These are phyloP conservation scores for Ustilago esculenta DNA, from an alignment of 1,284 basidiomycete genomes.

Conservation along the genomic window DNA sequence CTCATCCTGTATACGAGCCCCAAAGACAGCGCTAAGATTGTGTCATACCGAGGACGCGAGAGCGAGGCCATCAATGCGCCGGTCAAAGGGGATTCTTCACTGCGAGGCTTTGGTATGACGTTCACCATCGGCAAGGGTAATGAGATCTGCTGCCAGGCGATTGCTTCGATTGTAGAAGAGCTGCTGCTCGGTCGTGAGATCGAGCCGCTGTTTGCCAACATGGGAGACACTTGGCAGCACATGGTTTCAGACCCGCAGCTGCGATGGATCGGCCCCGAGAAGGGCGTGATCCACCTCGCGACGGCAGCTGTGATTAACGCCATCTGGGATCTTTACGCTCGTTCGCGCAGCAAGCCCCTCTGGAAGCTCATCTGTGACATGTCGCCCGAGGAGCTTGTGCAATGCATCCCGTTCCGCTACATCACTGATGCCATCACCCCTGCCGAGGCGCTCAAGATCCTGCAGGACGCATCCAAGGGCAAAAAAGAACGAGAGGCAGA, in stretches of 20 bases:
- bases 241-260: constrained; percentile 54
- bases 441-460: constrained; percentile 85
- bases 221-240: constrained; percentile 70
- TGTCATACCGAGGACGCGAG: constrained; percentile 45
- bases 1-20: constrained; percentile 78
- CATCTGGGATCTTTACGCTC: constrained; percentile 77
- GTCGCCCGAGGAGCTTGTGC: constrained; percentile 83
- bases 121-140: constrained; percentile 70
- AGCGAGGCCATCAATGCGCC: constrained; percentile 45
- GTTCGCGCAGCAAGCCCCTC: constrained; percentile 78
- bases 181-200: constrained; percentile 84
- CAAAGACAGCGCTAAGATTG: constrained; percentile 30
- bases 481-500: constrained; percentile 73
- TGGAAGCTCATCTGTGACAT: constrained; percentile 87
- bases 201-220: constrained; percentile 83
- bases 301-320: constrained; percentile 80
- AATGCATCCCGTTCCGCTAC: constrained; percentile 81
- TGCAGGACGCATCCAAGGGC: constrained; percentile 78
- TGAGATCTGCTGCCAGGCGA: constrained; percentile 72
- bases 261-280: constrained; percentile 76
- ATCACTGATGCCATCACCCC: constrained; percentile 91
- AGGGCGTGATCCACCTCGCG: constrained; percentile 85
- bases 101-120: constrained; percentile 72
- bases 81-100: constrained; percentile 37
- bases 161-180: constrained; percentile 70